phyloP scores from a whole-genome alignment of 169 alveolate species.

The Neospora caninum region DNA sequence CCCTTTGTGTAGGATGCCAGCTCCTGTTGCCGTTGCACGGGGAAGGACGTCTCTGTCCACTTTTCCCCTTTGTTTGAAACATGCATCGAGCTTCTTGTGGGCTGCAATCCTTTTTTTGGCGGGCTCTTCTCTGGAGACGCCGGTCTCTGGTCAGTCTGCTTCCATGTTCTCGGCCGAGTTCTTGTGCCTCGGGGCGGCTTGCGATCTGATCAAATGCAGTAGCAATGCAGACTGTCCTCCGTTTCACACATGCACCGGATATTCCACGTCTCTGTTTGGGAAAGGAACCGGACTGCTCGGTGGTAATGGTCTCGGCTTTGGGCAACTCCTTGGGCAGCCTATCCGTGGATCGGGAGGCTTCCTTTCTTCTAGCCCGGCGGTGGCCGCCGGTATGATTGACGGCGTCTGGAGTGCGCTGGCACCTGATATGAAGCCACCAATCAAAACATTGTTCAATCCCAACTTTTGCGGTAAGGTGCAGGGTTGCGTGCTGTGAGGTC shows the following conservation, averaged over 20 bases:
- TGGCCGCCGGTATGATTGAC: constrained; percentile 31
- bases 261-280: not conserved
- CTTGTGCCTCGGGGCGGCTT: constrained; percentile 49
- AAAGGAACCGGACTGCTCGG: constrained; percentile 38
- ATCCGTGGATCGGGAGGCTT: constrained; percentile 50
- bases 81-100: not conserved
- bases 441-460: constrained; percentile 21
- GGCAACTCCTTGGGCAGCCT: constrained; percentile 19
- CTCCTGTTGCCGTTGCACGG: not conserved
- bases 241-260: constrained; percentile 43
- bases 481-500: not conserved
- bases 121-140: not conserved
- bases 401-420: constrained; percentile 55
- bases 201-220: constrained; percentile 50
- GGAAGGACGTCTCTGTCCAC: not conserved
- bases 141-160: not conserved
- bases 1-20: not conserved
- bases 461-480: constrained; percentile 47
- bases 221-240: constrained; percentile 55
- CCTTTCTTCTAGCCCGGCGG: constrained; percentile 36
- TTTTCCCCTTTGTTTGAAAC: not conserved
- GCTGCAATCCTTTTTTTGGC: not conserved
- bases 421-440: constrained; percentile 35
- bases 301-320: constrained; percentile 5
- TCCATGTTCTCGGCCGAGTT: constrained; percentile 35